phyloP scores from a whole-genome alignment of 1,284 basidiomycete species.

The Hypsizygus ulmarius region DNA sequence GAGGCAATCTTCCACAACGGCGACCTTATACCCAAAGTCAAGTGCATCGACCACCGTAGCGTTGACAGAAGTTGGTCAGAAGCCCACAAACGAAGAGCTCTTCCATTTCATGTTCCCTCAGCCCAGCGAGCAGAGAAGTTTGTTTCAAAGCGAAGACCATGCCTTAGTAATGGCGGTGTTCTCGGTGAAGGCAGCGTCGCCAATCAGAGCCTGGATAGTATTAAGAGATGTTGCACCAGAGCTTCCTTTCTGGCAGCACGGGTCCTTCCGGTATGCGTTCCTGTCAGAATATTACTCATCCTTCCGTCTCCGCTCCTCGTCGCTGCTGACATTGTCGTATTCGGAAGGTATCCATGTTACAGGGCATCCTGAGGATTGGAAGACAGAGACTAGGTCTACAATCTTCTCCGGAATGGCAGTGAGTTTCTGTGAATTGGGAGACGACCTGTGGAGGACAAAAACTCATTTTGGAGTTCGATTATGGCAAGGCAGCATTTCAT shows the following conservation, averaged over 20 bases:
- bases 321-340: conserved; percentile 12
- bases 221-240: conserved; percentile 20
- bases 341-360: conserved; percentile 23
- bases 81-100: conserved; percentile 23
- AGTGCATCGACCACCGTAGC: conserved; percentile 23
- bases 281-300: conserved; percentile 12
- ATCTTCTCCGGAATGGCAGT: conserved; percentile 19
- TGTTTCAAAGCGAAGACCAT: conserved; percentile 26
- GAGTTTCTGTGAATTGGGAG: conserved; percentile 20
- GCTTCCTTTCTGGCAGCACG: conserved; percentile 22
- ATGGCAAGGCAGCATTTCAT: conserved; percentile 18
- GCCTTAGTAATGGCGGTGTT: conserved; percentile 22
- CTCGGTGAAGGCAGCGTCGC: conserved; percentile 7
- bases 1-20: conserved; percentile 20
- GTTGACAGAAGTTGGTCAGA: conserved; percentile 24
- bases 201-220: conserved; percentile 11
- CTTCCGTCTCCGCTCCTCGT: conserved; percentile 4
- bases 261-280: conserved; percentile 23
- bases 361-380: conserved; percentile 12
- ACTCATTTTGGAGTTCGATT: conserved; percentile 27
- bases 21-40: conserved; percentile 18
- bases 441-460: conserved; percentile 19
- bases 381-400: conserved; percentile 11
- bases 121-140: conserved; percentile 16
- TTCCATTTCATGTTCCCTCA: conserved; percentile 16